Evolutionary conservation across 2,329 filamentous ascomycete genomes (phyloP).

Genomic region (Alternaria infectoria): DNA sequence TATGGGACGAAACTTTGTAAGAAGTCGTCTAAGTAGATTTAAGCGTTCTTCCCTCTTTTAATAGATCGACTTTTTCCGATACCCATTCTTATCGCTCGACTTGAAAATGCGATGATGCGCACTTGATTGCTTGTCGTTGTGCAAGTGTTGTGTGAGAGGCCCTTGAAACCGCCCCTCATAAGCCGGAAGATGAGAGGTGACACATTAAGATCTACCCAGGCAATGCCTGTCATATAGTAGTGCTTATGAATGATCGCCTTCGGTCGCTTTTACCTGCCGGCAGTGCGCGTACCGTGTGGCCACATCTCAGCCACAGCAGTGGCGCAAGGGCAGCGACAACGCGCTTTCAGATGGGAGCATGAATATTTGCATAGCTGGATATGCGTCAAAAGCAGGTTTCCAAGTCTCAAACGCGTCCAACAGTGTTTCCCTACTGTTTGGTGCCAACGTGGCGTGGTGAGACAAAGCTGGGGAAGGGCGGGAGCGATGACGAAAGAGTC

Average conservation of each 20-base stretch:
- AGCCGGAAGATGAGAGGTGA: not conserved
- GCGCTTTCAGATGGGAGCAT: not conserved
- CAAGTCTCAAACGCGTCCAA: not conserved
- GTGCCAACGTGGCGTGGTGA: conserved; percentile 6
- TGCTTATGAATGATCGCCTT: not conserved
- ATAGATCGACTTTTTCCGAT: not conserved
- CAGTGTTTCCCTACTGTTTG: not conserved
- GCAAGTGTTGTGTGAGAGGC: not conserved
- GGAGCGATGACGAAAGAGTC: conserved; percentile 27
- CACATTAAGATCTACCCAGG: not conserved
- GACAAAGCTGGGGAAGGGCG: conserved; percentile 14
- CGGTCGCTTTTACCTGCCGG: not conserved
- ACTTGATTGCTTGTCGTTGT: not conserved
- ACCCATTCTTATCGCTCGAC: too few relatives aligned
- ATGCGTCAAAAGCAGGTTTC: not conserved
- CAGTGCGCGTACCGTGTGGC: not conserved
- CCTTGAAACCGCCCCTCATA: not conserved
- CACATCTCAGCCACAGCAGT: not conserved
- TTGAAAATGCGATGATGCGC: not conserved
- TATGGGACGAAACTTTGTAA: conserved; percentile 45
- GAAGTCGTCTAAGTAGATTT: conserved; percentile 14
- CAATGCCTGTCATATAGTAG: not conserved
- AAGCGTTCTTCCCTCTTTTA: not conserved
- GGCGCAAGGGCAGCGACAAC: not conserved
- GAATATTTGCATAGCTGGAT: rapidly evolving